Conservation (phyloP, 2,329 filamentous ascomycete genomes). For the Aspergillus flavus region DNA sequence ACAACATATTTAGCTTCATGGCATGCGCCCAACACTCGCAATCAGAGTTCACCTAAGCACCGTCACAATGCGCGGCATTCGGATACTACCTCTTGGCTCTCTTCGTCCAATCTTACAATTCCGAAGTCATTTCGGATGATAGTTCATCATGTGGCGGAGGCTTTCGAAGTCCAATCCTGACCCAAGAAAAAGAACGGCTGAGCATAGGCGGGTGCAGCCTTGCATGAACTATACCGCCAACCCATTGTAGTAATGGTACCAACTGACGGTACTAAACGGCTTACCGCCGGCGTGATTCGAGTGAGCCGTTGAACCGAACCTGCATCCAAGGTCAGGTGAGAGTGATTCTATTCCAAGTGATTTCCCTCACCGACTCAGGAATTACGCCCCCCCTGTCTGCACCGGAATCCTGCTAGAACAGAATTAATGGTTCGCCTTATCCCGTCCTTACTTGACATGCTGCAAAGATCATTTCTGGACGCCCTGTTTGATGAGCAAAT, state of each 20-base stretch:
- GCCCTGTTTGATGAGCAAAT: neutral
- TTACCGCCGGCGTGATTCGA: neutral
- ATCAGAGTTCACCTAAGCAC: neutral
- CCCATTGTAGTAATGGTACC: neutral
- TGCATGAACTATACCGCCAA: neutral
- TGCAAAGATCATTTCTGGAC: neutral
- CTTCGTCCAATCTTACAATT: neutral
- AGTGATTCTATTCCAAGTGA: neutral
- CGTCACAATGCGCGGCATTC: neutral
- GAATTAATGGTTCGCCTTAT: too few species aligned
- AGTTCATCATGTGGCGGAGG: neutral
- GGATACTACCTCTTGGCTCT: constrained; percentile 4
- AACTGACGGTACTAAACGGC: too few species aligned
- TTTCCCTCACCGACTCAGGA: neutral
- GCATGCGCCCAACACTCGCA: neutral
- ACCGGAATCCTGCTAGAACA: neutral
- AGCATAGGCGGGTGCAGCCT: neutral
- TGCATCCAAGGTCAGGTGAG: neutral
- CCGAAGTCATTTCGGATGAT: neutral
- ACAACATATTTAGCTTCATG: neutral
- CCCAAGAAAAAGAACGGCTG: neutral
- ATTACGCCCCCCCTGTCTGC: neutral
- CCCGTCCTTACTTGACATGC: neutral
- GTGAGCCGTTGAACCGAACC: neutral
- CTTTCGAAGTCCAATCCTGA: neutral